Evolutionary conservation across 768 basidiomycete species (phyloP), one percentile per base, ranked within the genome.

Genomic region (Lepiota venenata): DNA sequence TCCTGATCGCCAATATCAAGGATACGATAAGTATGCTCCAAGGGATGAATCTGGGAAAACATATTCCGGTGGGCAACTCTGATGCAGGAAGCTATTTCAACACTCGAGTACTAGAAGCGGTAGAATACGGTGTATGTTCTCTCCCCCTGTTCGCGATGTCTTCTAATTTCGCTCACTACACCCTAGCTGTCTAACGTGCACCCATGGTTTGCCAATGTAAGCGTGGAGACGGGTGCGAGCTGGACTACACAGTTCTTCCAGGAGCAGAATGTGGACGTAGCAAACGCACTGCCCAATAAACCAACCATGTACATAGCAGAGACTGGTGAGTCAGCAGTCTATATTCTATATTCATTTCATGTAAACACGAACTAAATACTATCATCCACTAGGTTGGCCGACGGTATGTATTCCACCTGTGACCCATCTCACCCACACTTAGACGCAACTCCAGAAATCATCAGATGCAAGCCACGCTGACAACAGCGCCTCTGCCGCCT

Each of bases 251-350:
- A 78, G 0, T 98, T 91, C 75, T 97, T 94, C 76, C 62, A 85
- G 56, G 64, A 75, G 9, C 78, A 70, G n/a, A 78, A 95, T 64
- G 78, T 91, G 4, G 69, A 60, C 6, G 64, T 71, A n/a, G 88
- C 92, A 0, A 58, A 70, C 8, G 49, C 58, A 0, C 73, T 88
- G 18, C n/a, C 81, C 4, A 96, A 94, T 67, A 76, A 81, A 3
- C 93, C 94, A 0, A 64, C 75, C 42, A 85, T 92, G 79, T 95
- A 83, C 70, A 97, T 98, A 56, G 97, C 96, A 0, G 97, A 99
- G 75, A 97, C 94, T 12, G 90, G 90, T 49, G 63, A 65, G 72
- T 9, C 3, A 11, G 32, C 66, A 62, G 10, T 64, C 63, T 2
- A 61, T 52, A 27, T n/a, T n/a, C n/a, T n/a, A n/a, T n/a, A 29